Evolutionary conservation across 768 basidiomycete genomes (phyloP).

Genomic region (Artomyces pyxidatus): DNA sequence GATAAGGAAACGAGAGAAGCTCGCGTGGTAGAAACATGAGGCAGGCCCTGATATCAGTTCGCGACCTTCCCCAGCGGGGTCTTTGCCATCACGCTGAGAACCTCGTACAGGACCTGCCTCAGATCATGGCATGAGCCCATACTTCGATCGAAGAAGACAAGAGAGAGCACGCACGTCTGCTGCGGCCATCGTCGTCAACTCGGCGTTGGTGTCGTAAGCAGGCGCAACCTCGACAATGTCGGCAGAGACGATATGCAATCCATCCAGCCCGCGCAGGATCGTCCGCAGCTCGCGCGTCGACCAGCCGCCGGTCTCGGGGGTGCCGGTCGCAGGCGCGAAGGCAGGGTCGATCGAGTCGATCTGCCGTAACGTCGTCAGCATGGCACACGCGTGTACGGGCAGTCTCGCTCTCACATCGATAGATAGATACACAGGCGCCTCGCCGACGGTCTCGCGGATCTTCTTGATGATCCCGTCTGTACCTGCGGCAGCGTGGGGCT

Average conservation of each 20-base stretch:
- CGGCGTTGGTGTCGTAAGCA: conserved; percentile 65
- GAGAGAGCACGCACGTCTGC: conserved; percentile 39
- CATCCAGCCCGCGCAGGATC: conserved; percentile 68
- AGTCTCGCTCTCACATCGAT: conserved; percentile 49
- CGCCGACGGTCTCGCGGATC: conserved; percentile 72
- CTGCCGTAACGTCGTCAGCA: conserved; percentile 24
- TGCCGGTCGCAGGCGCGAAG: conserved; percentile 78
- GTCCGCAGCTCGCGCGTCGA: conserved; percentile 75
- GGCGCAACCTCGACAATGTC: conserved; percentile 85
- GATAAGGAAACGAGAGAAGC: no score
- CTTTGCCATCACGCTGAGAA: conserved; percentile 73
- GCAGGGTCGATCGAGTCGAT: conserved; percentile 77
- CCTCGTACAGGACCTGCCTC: conserved; percentile 63
- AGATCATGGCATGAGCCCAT: conserved; percentile 25
- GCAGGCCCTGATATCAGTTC: no score
- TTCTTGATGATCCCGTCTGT: conserved; percentile 71
- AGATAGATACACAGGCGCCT: conserved; percentile 68
- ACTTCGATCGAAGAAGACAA: conserved; percentile 25
- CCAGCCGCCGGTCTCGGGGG: conserved; percentile 82
- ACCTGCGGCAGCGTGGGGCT: conserved; percentile 30
- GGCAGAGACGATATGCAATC: conserved; percentile 68
- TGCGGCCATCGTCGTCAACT: conserved; percentile 56
- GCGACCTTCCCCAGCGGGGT: conserved; percentile 56
- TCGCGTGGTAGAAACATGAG: no score
- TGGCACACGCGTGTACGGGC: conserved; percentile 2